Base-by-base conservation (phyloP, 2,329 filamentous ascomycete genomes). In the Venturia asperata region DNA sequence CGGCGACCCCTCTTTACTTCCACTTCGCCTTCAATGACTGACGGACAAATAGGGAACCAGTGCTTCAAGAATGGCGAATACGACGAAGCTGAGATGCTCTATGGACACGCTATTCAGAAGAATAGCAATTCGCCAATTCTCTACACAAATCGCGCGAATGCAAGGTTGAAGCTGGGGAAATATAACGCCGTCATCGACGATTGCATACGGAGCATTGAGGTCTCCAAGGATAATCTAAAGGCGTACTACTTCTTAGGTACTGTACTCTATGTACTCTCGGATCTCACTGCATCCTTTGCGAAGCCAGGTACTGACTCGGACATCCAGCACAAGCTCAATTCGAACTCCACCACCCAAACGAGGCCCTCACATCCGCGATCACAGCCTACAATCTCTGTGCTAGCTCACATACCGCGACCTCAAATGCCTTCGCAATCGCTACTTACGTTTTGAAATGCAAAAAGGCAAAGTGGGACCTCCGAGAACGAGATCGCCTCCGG, bases 121-220 rank as follows among this genome's bases (percentile, higher is more conserved):
- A 90, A 96, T 76, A 83, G 89, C 4, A 83, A 80, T 65, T 94
- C 96, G 73, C 85, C 89, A 1, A 81, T 88, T 39, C 83, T 96
- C 62, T 97, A 92, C 77, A 93, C 91, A 47, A 97, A 97, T 77
- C 90, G 92, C 64, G 90, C 92, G 63, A 89, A 96, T 77, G 87
- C 89, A 3, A 85, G 92, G 49, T 81, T 94, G 66, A 90, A 89
- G 76, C 83, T 96, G 27, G 78, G 82, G 67, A 81, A 85, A 70
- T 95, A 88, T 85, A 83, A 90, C 39, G 86, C 82, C 11, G 91
- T 88, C 61, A 87, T 94, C 68, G 80, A 85, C 67, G 92, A 97
- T 76, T 93, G 92, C 73, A 77, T 87, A 64, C 81, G 85, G 63
- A 91, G 89, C 68, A 87, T 97, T 62, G 82, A 85, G 66, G 81